phyloP scores from a whole-genome alignment of 306 rosid species.

The Astragalus membranaceus region DNA sequence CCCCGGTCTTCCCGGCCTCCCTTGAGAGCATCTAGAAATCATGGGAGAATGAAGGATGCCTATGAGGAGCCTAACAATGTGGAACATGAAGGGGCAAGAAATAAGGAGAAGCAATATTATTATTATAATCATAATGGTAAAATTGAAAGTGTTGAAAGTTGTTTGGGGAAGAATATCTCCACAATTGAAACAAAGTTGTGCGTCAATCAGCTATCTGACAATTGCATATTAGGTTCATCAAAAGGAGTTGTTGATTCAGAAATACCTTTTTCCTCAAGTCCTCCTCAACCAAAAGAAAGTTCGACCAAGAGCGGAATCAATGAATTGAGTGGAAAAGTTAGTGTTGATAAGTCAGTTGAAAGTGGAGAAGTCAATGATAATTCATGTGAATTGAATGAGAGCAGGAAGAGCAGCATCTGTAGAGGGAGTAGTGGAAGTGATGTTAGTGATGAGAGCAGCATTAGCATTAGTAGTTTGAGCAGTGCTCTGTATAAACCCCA shows the following conservation, averaged over 20 bases:
- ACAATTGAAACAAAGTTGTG: slow-evolving; percentile 32
- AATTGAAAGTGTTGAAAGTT: slow-evolving; percentile 40
- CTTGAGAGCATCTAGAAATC: slow-evolving; percentile 34
- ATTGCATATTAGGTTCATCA: no score
- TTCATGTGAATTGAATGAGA: slow-evolving; percentile 55
- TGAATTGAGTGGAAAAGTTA: slow-evolving; percentile 67
- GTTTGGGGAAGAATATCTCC: slow-evolving; percentile 32
- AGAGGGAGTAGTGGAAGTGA: slow-evolving; percentile 93
- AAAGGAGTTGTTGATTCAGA: slow-evolving; percentile 27
- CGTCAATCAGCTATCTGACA: slow-evolving; percentile 27
- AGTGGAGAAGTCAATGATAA: slow-evolving; percentile 42
- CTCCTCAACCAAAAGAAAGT: slow-evolving; percentile 76
- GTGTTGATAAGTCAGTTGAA: slow-evolving; percentile 64
- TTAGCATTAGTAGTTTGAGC: slow-evolving; percentile 68
- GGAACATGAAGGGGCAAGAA: slow-evolving; percentile 25
- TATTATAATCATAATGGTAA: slow-evolving; percentile 22
- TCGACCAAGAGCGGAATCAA: slow-evolving; percentile 66
- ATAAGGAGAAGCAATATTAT: slow-evolving; percentile 21
- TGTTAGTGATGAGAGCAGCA: slow-evolving; percentile 82
- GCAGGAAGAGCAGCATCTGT: slow-evolving; percentile 77
- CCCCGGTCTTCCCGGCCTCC: slow-evolving; percentile 36
- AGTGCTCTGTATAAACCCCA: slow-evolving; percentile 78
- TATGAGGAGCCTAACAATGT: background rate
- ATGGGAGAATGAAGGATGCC: slow-evolving; percentile 26
- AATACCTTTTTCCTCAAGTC: background rate